Evolutionary conservation across 2,329 filamentous ascomycete genomes (phyloP).

Genomic region (Apiospora rasikravindrae): DNA sequence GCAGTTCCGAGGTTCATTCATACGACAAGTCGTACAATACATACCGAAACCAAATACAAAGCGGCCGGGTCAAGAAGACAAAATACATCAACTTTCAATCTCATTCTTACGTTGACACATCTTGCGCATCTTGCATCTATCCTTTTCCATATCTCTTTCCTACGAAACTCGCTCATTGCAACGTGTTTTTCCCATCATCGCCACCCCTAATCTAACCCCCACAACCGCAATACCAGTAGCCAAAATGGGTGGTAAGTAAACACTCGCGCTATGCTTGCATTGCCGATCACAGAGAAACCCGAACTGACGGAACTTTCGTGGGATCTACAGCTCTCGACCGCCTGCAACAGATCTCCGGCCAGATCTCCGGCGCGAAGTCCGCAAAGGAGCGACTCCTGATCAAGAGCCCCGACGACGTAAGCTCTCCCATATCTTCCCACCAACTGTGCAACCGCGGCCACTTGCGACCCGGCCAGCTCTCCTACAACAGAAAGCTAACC

Average conservation of each 20-base stretch:
- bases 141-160: neutral
- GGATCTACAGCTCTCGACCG: slow-evolving; percentile 56
- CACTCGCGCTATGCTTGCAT: neutral
- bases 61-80: neutral
- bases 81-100: neutral
- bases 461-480: slow-evolving; percentile 21
- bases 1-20: slow-evolving; percentile 12
- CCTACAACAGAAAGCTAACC: neutral
- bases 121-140: neutral
- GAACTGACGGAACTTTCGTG: slow-evolving; percentile 14
- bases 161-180: neutral
- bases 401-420: slow-evolving; percentile 71
- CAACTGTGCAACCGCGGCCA: slow-evolving; percentile 22
- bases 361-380: slow-evolving; percentile 56
- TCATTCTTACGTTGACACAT: neutral
- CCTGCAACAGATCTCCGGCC: slow-evolving; percentile 65
- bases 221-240: slow-evolving; percentile 14
- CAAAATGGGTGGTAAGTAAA: slow-evolving; percentile 32
- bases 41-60: neutral
- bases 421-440: slow-evolving; percentile 26
- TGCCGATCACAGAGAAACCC: neutral
- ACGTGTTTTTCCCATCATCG: neutral
- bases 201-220: neutral
- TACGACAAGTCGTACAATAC: neutral
- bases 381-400: slow-evolving; percentile 63